Evolutionary conservation across 1,284 basidiomycete genomes (phyloP).

Genomic region (Termitomyces sp.): DNA sequence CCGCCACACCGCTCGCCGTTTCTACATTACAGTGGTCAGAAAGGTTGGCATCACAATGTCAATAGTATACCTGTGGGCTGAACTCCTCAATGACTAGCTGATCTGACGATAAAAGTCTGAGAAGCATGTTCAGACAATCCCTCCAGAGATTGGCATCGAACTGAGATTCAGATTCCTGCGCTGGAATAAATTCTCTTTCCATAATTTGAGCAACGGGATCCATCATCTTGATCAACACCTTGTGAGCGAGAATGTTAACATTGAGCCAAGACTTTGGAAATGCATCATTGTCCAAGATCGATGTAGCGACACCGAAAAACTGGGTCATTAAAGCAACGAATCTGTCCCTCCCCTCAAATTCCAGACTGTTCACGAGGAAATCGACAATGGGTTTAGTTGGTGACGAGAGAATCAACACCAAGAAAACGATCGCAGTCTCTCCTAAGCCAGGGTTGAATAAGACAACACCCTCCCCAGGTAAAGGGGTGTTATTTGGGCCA

Average conservation of each 20-base stretch:
- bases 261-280: slow-evolving; percentile 94
- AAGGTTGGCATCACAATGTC: background rate
- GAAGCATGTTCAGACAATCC: slow-evolving; percentile 76
- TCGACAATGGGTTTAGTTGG: slow-evolving; percentile 74
- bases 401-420: slow-evolving; percentile 78
- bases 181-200: slow-evolving; percentile 79
- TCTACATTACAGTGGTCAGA: slow-evolving; percentile 44
- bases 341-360: slow-evolving; percentile 83
- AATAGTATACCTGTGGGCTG: slow-evolving; percentile 68
- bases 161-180: slow-evolving; percentile 51
- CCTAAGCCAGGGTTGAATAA: slow-evolving; percentile 79
- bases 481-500: slow-evolving; percentile 38
- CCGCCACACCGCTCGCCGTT: slow-evolving; percentile 93
- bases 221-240: slow-evolving; percentile 84
- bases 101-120: slow-evolving; percentile 84
- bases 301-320: slow-evolving; percentile 79
- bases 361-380: slow-evolving; percentile 76
- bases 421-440: slow-evolving; percentile 82
- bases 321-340: slow-evolving; percentile 68
- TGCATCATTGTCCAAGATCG: slow-evolving; percentile 83
- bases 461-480: slow-evolving; percentile 37
- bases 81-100: slow-evolving; percentile 94
- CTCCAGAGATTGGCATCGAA: slow-evolving; percentile 84
- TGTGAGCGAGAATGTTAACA: slow-evolving; percentile 86
- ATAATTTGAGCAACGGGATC: slow-evolving; percentile 77